Evolutionary conservation across 345 rosid species (phyloP).

Genomic region (Ceriops zippeliana): DNA sequence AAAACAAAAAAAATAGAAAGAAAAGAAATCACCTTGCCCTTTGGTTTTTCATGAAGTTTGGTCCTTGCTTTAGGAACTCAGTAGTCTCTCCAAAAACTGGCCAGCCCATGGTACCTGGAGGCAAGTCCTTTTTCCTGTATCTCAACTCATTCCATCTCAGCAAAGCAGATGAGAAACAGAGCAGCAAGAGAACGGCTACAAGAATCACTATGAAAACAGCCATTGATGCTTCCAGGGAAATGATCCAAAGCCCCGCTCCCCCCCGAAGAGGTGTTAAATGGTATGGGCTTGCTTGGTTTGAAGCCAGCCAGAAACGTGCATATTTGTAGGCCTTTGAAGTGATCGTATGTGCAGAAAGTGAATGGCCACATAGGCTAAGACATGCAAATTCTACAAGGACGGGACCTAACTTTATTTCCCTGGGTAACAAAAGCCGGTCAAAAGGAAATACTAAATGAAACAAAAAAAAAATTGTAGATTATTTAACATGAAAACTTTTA

Average conservation of each 20-base stretch:
- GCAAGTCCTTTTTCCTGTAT: conserved; percentile 57
- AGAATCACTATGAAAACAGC: conserved; percentile 48
- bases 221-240: conserved; percentile 41
- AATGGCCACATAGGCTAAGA: conserved; percentile 30
- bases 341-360: conserved; percentile 24
- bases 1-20: not conserved
- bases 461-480: not conserved
- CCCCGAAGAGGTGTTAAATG: conserved; percentile 8
- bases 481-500: not conserved
- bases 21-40: conserved; percentile 44
- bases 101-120: conserved; percentile 96
- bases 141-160: conserved; percentile 68
- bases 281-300: conserved; percentile 15
- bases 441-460: conserved; percentile 5
- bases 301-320: conserved; percentile 12
- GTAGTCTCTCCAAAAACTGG: conserved; percentile 81
- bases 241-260: not conserved
- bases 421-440: conserved; percentile 17
- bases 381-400: conserved; percentile 30
- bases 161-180: conserved; percentile 52
- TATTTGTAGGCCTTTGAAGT: conserved; percentile 4
- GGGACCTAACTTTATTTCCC: conserved; percentile 14
- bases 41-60: conserved; percentile 70
- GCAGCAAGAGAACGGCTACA: conserved; percentile 21
- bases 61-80: conserved; percentile 73